A percentile compares a stretch with the other conserved stretches of the same genome.
Evolutionary conservation across 371 early-diverging fungal species (phyloP).

Genomic region (Circinella minor): DNA sequence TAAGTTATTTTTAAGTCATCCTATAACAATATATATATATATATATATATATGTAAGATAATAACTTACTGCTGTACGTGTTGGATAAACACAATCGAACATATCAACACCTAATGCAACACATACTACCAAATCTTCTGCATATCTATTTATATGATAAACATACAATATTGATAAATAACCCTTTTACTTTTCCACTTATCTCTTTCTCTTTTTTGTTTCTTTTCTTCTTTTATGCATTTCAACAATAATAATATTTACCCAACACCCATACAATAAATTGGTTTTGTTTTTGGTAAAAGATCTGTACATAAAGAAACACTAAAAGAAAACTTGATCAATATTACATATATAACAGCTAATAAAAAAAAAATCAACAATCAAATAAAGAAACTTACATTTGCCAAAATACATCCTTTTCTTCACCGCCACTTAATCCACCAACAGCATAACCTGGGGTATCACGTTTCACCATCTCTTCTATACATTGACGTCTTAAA

Average conservation of each 20-base stretch:
- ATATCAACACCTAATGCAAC: slow-evolving; percentile 95
- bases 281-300: slow-evolving; percentile 86
- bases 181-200: no score
- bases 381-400: slow-evolving; percentile 48
- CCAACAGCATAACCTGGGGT: slow-evolving; percentile 96
- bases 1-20: no score
- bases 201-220: not conserved
- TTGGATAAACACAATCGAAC: slow-evolving; percentile 98
- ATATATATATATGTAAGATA: not conserved
- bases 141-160: slow-evolving; percentile 73
- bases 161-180: slow-evolving; percentile 43
- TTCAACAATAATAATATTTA: slow-evolving; percentile 30
- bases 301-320: slow-evolving; percentile 85
- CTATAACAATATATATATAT: not conserved
- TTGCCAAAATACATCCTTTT: slow-evolving; percentile 92
- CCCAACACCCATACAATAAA: slow-evolving; percentile 98
- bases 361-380: not conserved
- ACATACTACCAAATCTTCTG: slow-evolving; percentile 93
- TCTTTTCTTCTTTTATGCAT: not conserved
- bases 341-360: not conserved
- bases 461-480: slow-evolving; percentile 89
- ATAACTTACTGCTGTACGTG: slow-evolving; percentile 84
- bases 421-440: slow-evolving; percentile 95
- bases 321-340: slow-evolving; percentile 24
- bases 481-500: slow-evolving; percentile 78